phyloP scores from a whole-genome alignment of 257 asterid species.

The Sherardia arvensis region DNA sequence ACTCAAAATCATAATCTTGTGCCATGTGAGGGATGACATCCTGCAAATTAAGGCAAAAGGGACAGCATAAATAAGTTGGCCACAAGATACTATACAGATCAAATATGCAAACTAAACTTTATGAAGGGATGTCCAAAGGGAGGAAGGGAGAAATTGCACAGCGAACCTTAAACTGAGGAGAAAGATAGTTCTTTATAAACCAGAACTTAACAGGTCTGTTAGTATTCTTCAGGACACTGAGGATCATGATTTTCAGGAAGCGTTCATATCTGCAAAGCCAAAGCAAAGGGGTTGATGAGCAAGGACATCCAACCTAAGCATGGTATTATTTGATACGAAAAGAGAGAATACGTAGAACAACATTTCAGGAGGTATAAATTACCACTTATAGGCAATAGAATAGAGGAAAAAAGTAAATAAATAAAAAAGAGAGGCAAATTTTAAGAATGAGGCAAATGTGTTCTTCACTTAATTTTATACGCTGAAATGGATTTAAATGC shows the following conservation, averaged over 20 bases:
- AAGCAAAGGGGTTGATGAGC: not conserved
- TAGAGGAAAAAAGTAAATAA: too few species aligned
- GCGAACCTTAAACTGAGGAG: slow-evolving; percentile 93
- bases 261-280: slow-evolving; percentile 78
- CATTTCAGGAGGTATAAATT: not conserved
- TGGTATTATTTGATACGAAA: not conserved
- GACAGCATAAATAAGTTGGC: not conserved
- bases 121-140: slow-evolving; percentile 10
- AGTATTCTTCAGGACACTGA: slow-evolving; percentile 86
- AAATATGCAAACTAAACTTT: not conserved
- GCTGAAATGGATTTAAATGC: not conserved
- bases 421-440: too few species aligned
- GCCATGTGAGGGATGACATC: slow-evolving; percentile 97
- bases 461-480: not conserved
- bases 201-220: slow-evolving; percentile 88
- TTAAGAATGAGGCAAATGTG: not conserved
- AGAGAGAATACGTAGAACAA: not conserved
- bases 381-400: not conserved
- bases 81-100: slow-evolving; percentile 1
- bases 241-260: slow-evolving; percentile 85
- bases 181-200: slow-evolving; percentile 97
- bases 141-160: slow-evolving; percentile 1
- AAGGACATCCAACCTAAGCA: not conserved
- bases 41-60: slow-evolving; percentile 32
- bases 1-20: slow-evolving; percentile 81